Evolutionary conservation across 169 alveolate genomes (phyloP).

Genomic region (Plasmodium berghei): DNA sequence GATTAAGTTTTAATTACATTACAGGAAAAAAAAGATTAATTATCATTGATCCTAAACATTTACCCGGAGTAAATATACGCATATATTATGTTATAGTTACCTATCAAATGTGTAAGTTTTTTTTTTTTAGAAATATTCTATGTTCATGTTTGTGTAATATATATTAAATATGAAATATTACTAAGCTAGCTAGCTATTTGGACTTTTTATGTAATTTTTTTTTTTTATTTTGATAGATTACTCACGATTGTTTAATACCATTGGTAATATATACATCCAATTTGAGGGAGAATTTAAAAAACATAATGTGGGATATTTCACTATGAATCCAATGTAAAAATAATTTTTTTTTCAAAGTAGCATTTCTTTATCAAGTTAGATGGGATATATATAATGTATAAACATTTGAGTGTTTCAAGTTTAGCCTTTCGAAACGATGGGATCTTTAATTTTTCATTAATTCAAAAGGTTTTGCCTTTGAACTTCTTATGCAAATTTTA

Average conservation of each 20-base stretch:
- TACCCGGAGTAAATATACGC: conserved; percentile 26
- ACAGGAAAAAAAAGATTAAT: conserved; percentile 34
- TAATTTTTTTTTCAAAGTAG: too few relatives aligned
- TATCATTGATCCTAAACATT: conserved; percentile 11
- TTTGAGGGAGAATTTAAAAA: conserved; percentile 7
- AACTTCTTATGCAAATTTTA: too few relatives aligned
- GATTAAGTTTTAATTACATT: conserved; percentile 30
- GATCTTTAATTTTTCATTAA: too few relatives aligned
- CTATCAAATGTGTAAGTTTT: conserved; percentile 29
- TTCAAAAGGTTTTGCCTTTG: too few relatives aligned
- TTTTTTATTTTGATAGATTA: conserved; percentile 30
- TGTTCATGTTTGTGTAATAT: too few relatives aligned
- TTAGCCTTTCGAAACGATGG: too few relatives aligned
- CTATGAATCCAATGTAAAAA: conserved; percentile 8
- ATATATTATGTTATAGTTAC: conserved; percentile 24
- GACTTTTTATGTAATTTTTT: background rate
- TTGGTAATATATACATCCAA: conserved; percentile 44
- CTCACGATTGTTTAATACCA: conserved; percentile 11
- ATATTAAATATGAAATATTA: too few relatives aligned
- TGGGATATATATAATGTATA: too few relatives aligned
- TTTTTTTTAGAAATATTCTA: background rate
- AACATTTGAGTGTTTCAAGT: too few relatives aligned
- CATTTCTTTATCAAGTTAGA: too few relatives aligned
- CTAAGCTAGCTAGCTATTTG: background rate
- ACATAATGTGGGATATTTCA: conserved; percentile 57